Conservation (phyloP, 371 early-diverging fungal genomes). For the Apophysomyces sp. region DNA sequence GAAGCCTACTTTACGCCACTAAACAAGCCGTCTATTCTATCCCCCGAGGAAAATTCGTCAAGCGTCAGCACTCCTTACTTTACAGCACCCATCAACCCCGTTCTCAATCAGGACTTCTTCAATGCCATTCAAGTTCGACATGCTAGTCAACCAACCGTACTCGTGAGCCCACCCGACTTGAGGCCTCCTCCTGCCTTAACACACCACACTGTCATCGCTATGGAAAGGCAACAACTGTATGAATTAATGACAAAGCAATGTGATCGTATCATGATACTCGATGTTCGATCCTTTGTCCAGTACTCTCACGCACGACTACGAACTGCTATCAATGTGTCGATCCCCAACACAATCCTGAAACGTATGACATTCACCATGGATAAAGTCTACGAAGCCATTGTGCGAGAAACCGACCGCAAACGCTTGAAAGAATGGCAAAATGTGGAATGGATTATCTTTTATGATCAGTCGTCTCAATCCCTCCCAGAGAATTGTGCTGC, state of each 20-base stretch:
- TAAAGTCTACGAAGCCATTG: slow-evolving; percentile 57
- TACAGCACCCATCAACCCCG: slow-evolving; percentile 48
- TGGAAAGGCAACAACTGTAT: slow-evolving; percentile 1
- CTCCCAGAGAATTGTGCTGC: slow-evolving; percentile 46
- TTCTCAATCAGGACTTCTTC: slow-evolving; percentile 45
- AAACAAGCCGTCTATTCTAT: slow-evolving; percentile 25
- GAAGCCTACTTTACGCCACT: slow-evolving; percentile 48
- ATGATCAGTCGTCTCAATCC: slow-evolving; percentile 48
- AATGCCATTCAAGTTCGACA: slow-evolving; percentile 51
- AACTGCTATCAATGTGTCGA: slow-evolving; percentile 51
- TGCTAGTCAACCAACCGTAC: slow-evolving; percentile 33
- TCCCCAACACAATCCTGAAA: slow-evolving; percentile 60
- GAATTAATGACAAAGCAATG: slow-evolving; percentile 2
- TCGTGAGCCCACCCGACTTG: slow-evolving; percentile 11
- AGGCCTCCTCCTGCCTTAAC: not conserved
- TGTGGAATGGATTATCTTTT: slow-evolving; percentile 51
- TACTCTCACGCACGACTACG: slow-evolving; percentile 45
- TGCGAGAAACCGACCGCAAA: slow-evolving; percentile 40
- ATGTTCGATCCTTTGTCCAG: slow-evolving; percentile 56
- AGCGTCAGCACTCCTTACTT: slow-evolving; percentile 40
- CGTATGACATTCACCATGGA: slow-evolving; percentile 57
- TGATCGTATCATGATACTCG: slow-evolving; percentile 38
- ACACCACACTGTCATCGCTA: slow-evolving; percentile 3
- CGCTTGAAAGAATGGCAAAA: slow-evolving; percentile 43
- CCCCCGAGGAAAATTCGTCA: not conserved